Evolutionary conservation across 768 basidiomycete species (phyloP).

Genomic region (Scleroderma bovista): DNA sequence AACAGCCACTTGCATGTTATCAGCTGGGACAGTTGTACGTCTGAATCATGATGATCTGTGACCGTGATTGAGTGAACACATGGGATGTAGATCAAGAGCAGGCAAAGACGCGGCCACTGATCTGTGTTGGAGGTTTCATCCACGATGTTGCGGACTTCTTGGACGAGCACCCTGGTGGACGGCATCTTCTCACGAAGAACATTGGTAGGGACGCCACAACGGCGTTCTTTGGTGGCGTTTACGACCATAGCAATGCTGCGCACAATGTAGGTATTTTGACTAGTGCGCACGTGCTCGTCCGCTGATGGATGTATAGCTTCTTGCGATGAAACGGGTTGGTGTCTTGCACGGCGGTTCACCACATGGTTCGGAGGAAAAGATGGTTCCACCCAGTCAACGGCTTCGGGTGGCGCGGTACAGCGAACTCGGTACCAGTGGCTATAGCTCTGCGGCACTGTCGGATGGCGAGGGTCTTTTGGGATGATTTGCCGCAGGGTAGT

Average conservation of each 20-base stretch:
- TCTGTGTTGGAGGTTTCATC: slow-evolving; percentile 88
- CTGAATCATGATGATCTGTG: not conserved
- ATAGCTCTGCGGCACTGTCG: slow-evolving; percentile 51
- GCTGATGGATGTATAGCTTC: slow-evolving; percentile 9
- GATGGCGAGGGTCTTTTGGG: slow-evolving; percentile 51
- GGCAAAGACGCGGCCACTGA: slow-evolving; percentile 68
- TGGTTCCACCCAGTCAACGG: slow-evolving; percentile 67
- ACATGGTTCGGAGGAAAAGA: slow-evolving; percentile 53
- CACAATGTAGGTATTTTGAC: slow-evolving; percentile 55
- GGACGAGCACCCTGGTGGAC: slow-evolving; percentile 90
- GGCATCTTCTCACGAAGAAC: slow-evolving; percentile 74
- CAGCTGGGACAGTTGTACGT: slow-evolving; percentile 81
- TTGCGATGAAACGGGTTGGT: slow-evolving; percentile 53
- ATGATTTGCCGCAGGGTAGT: slow-evolving; percentile 17
- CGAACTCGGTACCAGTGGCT: slow-evolving; percentile 45
- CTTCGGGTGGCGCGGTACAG: slow-evolving; percentile 63
- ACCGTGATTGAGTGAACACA: not conserved
- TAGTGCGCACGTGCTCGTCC: not conserved
- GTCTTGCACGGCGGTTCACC: slow-evolving; percentile 47
- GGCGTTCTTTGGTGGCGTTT: slow-evolving; percentile 91
- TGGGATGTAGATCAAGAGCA: slow-evolving; percentile 65
- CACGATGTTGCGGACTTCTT: slow-evolving; percentile 83
- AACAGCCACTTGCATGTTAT: slow-evolving; percentile 74
- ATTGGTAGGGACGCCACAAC: slow-evolving; percentile 91
- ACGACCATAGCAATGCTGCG: slow-evolving; percentile 84